phyloP scores from a whole-genome alignment of 768 basidiomycete genomes.

The Lentinula raphanica region DNA sequence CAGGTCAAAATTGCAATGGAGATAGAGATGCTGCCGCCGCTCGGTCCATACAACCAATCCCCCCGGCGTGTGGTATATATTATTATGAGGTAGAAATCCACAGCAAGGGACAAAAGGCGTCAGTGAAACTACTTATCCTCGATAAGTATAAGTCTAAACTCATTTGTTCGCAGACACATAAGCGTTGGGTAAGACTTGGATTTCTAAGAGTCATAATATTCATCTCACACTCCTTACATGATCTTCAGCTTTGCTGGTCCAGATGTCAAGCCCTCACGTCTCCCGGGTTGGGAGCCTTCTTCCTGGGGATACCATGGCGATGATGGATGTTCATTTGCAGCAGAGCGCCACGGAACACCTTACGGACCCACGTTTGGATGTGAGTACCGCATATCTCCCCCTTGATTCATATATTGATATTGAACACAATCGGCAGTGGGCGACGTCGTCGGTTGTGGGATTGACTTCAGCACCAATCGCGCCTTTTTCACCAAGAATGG shows the following conservation, averaged over 20 bases:
- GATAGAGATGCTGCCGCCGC: conserved; percentile 85
- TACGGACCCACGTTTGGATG: conserved; percentile 82
- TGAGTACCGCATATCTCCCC: conserved; percentile 30
- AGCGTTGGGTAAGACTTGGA: conserved; percentile 62
- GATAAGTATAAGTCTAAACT: conserved; percentile 11
- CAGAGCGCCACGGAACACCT: conserved; percentile 61
- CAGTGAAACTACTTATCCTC: conserved; percentile 20
- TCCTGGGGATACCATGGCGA: conserved; percentile 96
- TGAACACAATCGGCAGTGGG: conserved; percentile 66
- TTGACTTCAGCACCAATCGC: conserved; percentile 77
- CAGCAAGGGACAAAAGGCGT: conserved; percentile 80
- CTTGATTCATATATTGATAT: too few species aligned
- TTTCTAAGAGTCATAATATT: not conserved
- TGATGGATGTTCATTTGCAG: conserved; percentile 74
- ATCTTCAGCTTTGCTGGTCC: conserved; percentile 56
- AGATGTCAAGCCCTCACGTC: conserved; percentile 61
- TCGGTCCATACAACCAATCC: conserved; percentile 72
- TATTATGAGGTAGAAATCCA: conserved; percentile 90
- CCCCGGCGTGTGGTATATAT: conserved; percentile 83
- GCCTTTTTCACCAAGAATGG: conserved; percentile 93
- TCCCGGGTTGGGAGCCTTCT: conserved; percentile 81
- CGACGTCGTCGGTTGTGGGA: conserved; percentile 87
- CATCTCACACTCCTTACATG: conserved; percentile 9
- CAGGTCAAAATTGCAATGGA: conserved; percentile 49
- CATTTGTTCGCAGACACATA: conserved; percentile 50